These are phyloP conservation scores for Apiospora sp. DNA, from an alignment of 2,329 filamentous ascomycete species.

Conservation along the genomic window DNA sequence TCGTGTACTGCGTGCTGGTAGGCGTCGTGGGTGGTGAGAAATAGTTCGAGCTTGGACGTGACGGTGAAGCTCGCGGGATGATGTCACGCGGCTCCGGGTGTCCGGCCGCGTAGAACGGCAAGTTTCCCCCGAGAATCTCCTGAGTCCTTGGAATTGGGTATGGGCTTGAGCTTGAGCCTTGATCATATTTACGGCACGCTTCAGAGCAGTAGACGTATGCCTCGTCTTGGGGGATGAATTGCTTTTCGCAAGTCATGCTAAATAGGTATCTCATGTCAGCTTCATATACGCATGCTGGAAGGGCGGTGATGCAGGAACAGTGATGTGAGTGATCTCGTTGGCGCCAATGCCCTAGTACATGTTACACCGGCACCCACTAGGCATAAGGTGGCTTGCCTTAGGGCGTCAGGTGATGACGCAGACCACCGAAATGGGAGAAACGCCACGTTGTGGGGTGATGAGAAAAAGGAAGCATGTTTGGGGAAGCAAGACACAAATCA, in stretches of 20 bases:
- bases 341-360: conserved; percentile 1
- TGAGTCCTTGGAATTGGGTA: conserved; percentile 39
- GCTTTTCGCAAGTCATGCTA: conserved; percentile 74
- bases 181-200: conserved; percentile 64
- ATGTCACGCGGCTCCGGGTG: conserved; percentile 66
- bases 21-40: conserved; percentile 62
- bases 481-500: conserved; percentile 14
- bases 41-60: conserved; percentile 63
- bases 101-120: conserved; percentile 54
- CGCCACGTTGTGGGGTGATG: conserved; percentile 28
- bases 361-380: conserved; percentile 5
- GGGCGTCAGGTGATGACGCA: conserved; percentile 45
- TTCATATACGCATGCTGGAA: background rate
- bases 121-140: conserved; percentile 45
- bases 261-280: conserved; percentile 6
- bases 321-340: conserved; percentile 29
- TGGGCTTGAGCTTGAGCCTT: conserved; percentile 46
- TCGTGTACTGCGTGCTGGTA: conserved; percentile 54
- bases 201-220: conserved; percentile 70
- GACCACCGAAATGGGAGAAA: conserved; percentile 32
- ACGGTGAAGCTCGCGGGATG: conserved; percentile 69
- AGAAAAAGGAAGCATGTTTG: conserved; percentile 31
- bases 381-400: background rate
- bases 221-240: conserved; percentile 67
- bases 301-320: conserved; percentile 44